Base-by-base conservation (phyloP, 164 flowering plant genomes). In the Euptelea pleiosperma region DNA sequence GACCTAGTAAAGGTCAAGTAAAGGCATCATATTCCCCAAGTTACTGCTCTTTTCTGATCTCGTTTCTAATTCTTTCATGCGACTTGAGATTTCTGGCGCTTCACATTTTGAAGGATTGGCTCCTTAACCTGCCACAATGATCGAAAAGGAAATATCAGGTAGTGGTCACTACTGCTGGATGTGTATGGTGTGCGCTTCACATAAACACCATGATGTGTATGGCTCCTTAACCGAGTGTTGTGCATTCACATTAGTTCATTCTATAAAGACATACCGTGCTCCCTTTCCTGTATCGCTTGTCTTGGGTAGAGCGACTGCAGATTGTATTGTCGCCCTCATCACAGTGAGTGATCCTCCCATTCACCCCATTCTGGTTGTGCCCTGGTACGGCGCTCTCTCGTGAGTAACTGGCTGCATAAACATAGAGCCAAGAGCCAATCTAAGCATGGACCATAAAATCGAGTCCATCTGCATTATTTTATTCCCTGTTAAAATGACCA, bases 41-140 rank as follows among this genome's bases (percentile, higher is more conserved):
- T n/a, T n/a, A n/a, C n/a, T n/a, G n/a, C n/a, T n/a, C n/a, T n/a
- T n/a, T n/a, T n/a, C n/a, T n/a, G n/a, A n/a, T n/a, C n/a, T n/a
- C n/a, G n/a, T 56, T 3, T 42, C 25, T 49, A 11, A 10, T 37
- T 52, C 52, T 57, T 74, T 77, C 15, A 85, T 22, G 55, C 67
- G 24, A 75, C 81, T 64, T 64, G 78, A 51, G 85, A 70, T 71
- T 73, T 89, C 78, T 78, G 91, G 74, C 98, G 91, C 81, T 89
- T 89, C 31, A 55, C 30, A 42, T 73, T 70, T 61, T 87, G 96
- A 36, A 78, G 72, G 43, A 92, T 87, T 1, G 96, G 96, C 66
- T 92, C 96, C 71, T 77, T 89, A n/a, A 89, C 95, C 98, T 92
- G 78, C 40, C 43, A 68, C 51, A 24, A 44, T 8, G 33, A 42